These are phyloP conservation scores for Exophiala aquamarina DNA, from an alignment of 2,329 filamentous ascomycete genomes.

Conservation along the genomic window DNA sequence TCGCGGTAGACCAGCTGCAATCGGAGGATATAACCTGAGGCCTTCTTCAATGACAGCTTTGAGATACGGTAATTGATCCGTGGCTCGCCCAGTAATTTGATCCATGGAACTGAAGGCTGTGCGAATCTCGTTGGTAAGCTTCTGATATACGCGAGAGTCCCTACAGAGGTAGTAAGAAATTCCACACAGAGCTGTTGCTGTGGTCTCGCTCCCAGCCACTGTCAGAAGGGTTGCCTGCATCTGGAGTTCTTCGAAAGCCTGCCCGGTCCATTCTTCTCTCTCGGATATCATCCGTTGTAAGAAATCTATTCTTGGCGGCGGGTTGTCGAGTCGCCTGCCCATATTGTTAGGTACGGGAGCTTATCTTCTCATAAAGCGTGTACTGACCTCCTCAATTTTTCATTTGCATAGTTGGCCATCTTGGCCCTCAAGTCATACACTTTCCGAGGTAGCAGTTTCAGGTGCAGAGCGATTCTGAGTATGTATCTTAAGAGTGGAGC, in stretches of 20 bases:
- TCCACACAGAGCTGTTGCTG: conserved; percentile 47
- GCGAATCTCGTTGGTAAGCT: conserved; percentile 39
- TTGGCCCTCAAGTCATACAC: conserved; percentile 4
- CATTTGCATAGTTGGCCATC: conserved; percentile 4
- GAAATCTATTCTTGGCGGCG: background rate
- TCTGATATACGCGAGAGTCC: conserved; percentile 37
- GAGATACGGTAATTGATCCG: conserved; percentile 27
- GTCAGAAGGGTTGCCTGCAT: conserved; percentile 1
- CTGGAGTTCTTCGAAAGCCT: background rate
- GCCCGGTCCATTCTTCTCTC: background rate
- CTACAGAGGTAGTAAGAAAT: conserved; percentile 42
- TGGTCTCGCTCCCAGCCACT: conserved; percentile 54
- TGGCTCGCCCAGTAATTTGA: conserved; percentile 25
- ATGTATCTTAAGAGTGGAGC: background rate
- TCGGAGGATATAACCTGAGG: conserved; percentile 25
- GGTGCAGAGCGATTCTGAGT: background rate
- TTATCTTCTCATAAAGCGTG: background rate
- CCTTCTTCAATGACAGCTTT: conserved; percentile 21
- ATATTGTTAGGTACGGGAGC: background rate
- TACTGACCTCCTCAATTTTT: conserved; percentile 4
- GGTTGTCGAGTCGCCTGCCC: background rate
- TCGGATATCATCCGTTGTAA: background rate
- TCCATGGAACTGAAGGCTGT: conserved; percentile 31
- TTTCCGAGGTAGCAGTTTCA: conserved; percentile 3
- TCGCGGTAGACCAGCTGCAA: conserved; percentile 18